phyloP scores from a whole-genome alignment of 768 basidiomycete genomes.

The Serendipita vermifera region DNA sequence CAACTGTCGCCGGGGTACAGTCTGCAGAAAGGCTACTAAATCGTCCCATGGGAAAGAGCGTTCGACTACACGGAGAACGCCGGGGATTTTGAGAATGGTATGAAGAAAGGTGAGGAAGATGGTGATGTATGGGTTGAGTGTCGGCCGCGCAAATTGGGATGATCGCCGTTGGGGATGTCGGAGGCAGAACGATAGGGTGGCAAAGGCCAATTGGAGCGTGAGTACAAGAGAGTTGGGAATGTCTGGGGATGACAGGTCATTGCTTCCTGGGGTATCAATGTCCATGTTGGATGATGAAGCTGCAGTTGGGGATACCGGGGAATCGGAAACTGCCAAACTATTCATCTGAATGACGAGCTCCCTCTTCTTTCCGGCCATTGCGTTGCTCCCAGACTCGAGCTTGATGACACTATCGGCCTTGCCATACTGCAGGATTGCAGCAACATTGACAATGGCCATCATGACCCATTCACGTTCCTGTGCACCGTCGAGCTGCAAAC shows the following conservation, averaged over 20 bases:
- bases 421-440: conserved; percentile 80
- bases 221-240: conserved; percentile 54
- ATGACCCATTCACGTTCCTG: conserved; percentile 89
- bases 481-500: conserved; percentile 66
- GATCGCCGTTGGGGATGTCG: conserved; percentile 46
- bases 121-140: conserved; percentile 77
- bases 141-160: conserved; percentile 40
- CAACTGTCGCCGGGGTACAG: conserved; percentile 42
- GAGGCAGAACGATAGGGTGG: conserved; percentile 61
- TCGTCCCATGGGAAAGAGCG: conserved; percentile 75
- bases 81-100: conserved; percentile 53
- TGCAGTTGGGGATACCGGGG: conserved; percentile 13
- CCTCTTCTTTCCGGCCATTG: conserved; percentile 16
- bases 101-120: conserved; percentile 79
- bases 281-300: neutral
- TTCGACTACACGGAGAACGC: conserved; percentile 51
- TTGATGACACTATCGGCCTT: conserved; percentile 23
- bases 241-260: conserved; percentile 22
- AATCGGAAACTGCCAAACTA: conserved; percentile 19
- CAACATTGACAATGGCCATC: conserved; percentile 83
- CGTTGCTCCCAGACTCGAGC: neutral
- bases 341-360: conserved; percentile 25
- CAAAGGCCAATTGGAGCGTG: conserved; percentile 67
- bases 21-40: conserved; percentile 51
- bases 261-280: neutral